Base-by-base conservation (phyloP, 1,284 basidiomycete genomes). In the Peniophora sp. region DNA sequence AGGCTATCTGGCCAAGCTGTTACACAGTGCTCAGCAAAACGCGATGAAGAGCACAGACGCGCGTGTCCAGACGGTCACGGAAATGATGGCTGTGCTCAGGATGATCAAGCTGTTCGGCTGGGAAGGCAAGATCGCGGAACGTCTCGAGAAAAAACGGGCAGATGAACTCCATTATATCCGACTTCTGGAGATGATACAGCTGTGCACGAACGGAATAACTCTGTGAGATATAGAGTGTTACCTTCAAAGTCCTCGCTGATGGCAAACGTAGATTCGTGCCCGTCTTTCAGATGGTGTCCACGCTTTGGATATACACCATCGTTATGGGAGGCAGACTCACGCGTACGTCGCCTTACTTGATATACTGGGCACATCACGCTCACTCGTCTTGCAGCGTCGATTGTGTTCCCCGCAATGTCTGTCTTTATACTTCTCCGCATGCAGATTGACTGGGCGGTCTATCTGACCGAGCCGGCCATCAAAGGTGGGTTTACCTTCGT, bases 61-160 rank as follows among this genome's bases (percentile, higher is more conserved):
- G 1, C 66, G 78, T 15, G 72, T 79, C 0, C 73, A 77, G 55
- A 59, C 64, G 1, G 70, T 77, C 43, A 75, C 77, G 0, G 78
- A 80, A 58, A 68, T 61, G 32, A 65, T 72, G 68, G 67, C 61
- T 47, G 65, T 72, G 41, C 57, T 73, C n/a, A 67, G 78, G 41
- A 79, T 80, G 69, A 66, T 78, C 64, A 81, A 82, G 64, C 70
- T 82, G 57, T 83, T 83, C 56, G 80, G 72, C 1, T 80, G 78
- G 78, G 78, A 81, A 54, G 65, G 64, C 11, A 68, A 70, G 52
- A 71, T 76, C 51, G 68, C 70, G 45, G 62, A 65, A 9, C 65
- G 72, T 36, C 59, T 80, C n/a, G 64, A 67, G 2, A 68, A 67
- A 49, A 76, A 75, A 68, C 66, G 78, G 23, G 77, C 82, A 50